Conservation (phyloP, 495 filamentous ascomycete genomes). For the Melanomma pulvis-pyrius region DNA sequence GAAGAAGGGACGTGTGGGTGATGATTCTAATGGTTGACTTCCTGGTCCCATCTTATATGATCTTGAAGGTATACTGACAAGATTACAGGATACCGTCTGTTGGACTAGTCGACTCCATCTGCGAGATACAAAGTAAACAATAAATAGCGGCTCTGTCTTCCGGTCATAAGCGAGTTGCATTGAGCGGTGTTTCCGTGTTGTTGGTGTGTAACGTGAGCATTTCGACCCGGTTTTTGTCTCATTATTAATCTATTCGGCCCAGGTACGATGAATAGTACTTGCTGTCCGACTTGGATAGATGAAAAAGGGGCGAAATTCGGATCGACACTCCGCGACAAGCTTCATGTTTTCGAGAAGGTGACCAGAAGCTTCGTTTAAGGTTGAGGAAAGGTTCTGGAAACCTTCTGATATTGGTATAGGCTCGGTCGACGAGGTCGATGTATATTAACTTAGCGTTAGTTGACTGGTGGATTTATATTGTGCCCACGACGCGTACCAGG, state of each 20-base stretch:
- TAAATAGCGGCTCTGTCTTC: slow-evolving; percentile 15
- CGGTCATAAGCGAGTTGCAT: background rate
- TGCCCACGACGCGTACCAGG: background rate
- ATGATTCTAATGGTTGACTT: background rate
- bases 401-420: slow-evolving; percentile 8
- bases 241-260: slow-evolving; percentile 2
- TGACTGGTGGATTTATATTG: slow-evolving; percentile 12
- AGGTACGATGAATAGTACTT: background rate
- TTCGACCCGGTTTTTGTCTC: background rate
- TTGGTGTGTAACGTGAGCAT: slow-evolving; percentile 16
- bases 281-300: slow-evolving; percentile 1
- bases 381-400: slow-evolving; percentile 2
- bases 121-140: slow-evolving; percentile 12
- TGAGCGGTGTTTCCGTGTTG: background rate
- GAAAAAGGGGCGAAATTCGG: background rate
- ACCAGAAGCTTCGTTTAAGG: background rate
- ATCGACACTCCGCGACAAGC: background rate
- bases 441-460: slow-evolving; percentile 3
- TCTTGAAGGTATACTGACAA: background rate
- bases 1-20: background rate
- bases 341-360: slow-evolving; percentile 13
- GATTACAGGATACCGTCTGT: background rate
- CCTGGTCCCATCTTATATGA: slow-evolving; percentile 1
- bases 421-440: background rate
- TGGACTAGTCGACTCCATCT: background rate